Conservation (phyloP, 495 filamentous ascomycete genomes). For the Aspergillus kassunensis region DNA sequence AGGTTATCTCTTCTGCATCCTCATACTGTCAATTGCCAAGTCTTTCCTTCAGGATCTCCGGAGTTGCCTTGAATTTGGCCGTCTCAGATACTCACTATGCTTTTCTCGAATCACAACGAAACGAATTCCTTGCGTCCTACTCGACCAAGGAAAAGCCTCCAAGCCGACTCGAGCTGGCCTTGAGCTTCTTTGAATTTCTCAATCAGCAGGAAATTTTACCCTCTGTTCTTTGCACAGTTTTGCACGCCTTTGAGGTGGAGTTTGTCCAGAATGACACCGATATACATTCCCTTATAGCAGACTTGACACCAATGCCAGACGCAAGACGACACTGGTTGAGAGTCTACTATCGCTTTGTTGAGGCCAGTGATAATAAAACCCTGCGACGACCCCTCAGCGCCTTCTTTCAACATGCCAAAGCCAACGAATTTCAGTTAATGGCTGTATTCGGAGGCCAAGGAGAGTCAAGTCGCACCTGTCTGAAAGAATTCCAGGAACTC, state of each 20-base stretch:
- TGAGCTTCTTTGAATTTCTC: constrained; percentile 15
- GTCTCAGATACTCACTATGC: neutral
- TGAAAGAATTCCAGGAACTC: constrained; percentile 19
- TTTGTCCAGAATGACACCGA: constrained; percentile 17
- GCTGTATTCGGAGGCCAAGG: constrained; percentile 27
- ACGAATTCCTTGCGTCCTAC: constrained; percentile 9
- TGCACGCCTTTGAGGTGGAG: constrained; percentile 10
- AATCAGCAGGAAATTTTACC: neutral
- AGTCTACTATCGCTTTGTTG: constrained; percentile 17
- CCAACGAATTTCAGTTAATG: constrained; percentile 15
- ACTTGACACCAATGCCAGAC: neutral
- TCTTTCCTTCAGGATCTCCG: constrained; percentile 8
- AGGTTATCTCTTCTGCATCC: constrained; percentile 1
- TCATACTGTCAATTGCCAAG: neutral
- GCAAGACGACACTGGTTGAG: constrained; percentile 12
- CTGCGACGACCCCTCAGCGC: constrained; percentile 3
- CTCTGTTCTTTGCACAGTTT: too few species aligned
- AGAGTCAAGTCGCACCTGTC: constrained; percentile 19
- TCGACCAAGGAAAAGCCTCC: neutral
- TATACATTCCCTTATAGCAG: constrained; percentile 19
- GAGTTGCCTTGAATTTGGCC: neutral
- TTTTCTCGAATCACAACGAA: constrained; percentile 8
- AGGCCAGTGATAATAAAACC: neutral
- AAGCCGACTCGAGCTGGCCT: neutral
- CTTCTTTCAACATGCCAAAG: constrained; percentile 15